Conservation (phyloP, 2,329 filamentous ascomycete genomes). For the Diaporthe citrichinensis region DNA sequence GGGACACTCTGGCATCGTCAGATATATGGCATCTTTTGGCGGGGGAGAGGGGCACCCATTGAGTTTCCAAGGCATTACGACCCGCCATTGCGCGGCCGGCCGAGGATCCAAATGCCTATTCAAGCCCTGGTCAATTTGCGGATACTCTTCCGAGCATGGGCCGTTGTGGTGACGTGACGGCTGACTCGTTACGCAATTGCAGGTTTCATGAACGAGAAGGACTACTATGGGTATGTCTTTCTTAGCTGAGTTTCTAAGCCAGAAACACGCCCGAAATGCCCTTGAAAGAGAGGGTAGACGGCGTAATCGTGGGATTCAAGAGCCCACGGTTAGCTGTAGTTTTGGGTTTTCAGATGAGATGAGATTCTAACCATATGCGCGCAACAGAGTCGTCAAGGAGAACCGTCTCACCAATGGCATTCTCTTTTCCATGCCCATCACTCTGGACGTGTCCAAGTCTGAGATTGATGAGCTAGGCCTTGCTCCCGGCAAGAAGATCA, state of each 20-base stretch:
- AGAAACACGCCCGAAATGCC: not conserved
- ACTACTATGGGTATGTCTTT: slow-evolving; percentile 86
- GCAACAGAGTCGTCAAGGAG: slow-evolving; percentile 83
- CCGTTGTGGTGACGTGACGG: slow-evolving; percentile 28
- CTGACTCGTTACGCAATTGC: slow-evolving; percentile 42
- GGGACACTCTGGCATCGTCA: slow-evolving; percentile 7
- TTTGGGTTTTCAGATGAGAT: not conserved
- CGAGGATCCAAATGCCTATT: slow-evolving; percentile 15
- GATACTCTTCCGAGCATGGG: slow-evolving; percentile 24
- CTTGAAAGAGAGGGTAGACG: not conserved
- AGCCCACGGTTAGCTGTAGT: not conserved
- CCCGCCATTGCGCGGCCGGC: slow-evolving; percentile 36
- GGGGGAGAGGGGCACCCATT: slow-evolving; percentile 29
- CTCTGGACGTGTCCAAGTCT: slow-evolving; percentile 84
- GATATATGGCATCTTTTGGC: slow-evolving; percentile 20
- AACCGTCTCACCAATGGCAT: slow-evolving; percentile 89
- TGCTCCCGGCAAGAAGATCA: slow-evolving; percentile 85
- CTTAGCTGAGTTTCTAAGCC: not conserved
- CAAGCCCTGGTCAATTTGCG: slow-evolving; percentile 29
- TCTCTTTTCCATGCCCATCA: slow-evolving; percentile 98
- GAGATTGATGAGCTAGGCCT: slow-evolving; percentile 82
- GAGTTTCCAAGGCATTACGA: slow-evolving; percentile 30
- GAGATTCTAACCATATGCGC: slow-evolving; percentile 20
- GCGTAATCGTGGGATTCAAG: not conserved
- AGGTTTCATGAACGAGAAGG: slow-evolving; percentile 98